These are phyloP conservation scores for Chlorencoelia australis DNA, from an alignment of 2,329 filamentous ascomycete species.

Conservation along the genomic window DNA sequence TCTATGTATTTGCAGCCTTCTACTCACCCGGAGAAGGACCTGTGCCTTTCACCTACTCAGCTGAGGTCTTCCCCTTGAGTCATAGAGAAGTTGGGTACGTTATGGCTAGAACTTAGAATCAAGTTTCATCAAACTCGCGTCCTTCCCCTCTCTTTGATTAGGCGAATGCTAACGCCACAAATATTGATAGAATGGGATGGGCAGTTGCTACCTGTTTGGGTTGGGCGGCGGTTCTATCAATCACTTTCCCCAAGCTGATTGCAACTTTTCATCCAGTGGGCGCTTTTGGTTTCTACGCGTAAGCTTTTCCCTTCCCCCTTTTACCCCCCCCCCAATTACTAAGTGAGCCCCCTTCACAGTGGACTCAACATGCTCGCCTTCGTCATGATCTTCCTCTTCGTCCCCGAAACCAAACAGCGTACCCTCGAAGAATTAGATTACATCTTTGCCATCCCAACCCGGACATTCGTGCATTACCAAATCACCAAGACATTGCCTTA, in stretches of 20 bases:
- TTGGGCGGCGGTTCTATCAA: slow-evolving; percentile 52
- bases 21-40: slow-evolving; percentile 56
- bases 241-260: slow-evolving; percentile 33
- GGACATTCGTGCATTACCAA: slow-evolving; percentile 24
- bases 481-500: slow-evolving; percentile 20
- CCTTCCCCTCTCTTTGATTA: too few relatives aligned
- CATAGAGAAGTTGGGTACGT: slow-evolving; percentile 55
- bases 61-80: slow-evolving; percentile 54
- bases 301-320: too few relatives aligned
- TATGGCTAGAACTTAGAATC: too few relatives aligned
- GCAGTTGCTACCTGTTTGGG: slow-evolving; percentile 51
- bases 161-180: too few relatives aligned
- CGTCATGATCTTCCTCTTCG: slow-evolving; percentile 44
- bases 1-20: slow-evolving; percentile 56
- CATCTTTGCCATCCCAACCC: slow-evolving; percentile 33
- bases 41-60: slow-evolving; percentile 51
- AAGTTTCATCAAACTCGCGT: too few relatives aligned
- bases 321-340: too few relatives aligned
- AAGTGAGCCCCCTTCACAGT: too few relatives aligned
- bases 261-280: slow-evolving; percentile 20
- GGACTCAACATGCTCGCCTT: slow-evolving; percentile 45
- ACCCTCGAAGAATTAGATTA: slow-evolving; percentile 31
- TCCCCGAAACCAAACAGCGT: slow-evolving; percentile 48
- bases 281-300: slow-evolving; percentile 46
- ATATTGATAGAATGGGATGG: slow-evolving; percentile 54